Conservation (phyloP, 371 early-diverging fungal species). For the Circinella minor region DNA sequence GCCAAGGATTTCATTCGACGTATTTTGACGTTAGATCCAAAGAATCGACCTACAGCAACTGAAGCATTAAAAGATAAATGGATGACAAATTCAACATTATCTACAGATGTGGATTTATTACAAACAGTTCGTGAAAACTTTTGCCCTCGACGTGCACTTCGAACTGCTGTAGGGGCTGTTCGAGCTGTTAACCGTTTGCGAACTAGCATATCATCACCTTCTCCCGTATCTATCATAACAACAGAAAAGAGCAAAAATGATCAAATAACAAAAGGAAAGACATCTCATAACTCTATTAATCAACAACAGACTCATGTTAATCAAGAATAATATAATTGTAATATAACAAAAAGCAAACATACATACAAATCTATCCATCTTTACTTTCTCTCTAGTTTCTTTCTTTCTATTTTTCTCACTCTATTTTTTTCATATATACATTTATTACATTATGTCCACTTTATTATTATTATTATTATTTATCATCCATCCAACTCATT, state of each 20-base stretch:
- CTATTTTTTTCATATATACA: no score
- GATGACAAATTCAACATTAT: conserved; percentile 63
- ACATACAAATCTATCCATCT: no score
- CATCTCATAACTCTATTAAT: not conserved
- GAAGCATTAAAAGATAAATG: conserved; percentile 88
- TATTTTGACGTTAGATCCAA: conserved; percentile 75
- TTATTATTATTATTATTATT: not conserved
- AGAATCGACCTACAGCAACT: conserved; percentile 76
- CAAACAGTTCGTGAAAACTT: conserved; percentile 73
- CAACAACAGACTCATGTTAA: no score
- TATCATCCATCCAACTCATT: not conserved
- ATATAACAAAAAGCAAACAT: no score
- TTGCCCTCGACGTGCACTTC: conserved; percentile 52
- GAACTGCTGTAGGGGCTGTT: conserved; percentile 46
- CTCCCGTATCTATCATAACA: not conserved
- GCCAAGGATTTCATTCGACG: conserved; percentile 92
- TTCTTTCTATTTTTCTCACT: no score
- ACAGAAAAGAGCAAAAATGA: not conserved
- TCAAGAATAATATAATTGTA: no score
- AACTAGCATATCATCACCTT: conserved; percentile 14
- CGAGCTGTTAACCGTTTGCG: conserved; percentile 42
- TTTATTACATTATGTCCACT: no score
- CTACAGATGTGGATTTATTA: conserved; percentile 70
- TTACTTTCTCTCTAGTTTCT: no score
- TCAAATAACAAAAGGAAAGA: not conserved